phyloP scores from a whole-genome alignment of 1,139 yeast genomes.

The Lodderomyces metapsilosis region DNA sequence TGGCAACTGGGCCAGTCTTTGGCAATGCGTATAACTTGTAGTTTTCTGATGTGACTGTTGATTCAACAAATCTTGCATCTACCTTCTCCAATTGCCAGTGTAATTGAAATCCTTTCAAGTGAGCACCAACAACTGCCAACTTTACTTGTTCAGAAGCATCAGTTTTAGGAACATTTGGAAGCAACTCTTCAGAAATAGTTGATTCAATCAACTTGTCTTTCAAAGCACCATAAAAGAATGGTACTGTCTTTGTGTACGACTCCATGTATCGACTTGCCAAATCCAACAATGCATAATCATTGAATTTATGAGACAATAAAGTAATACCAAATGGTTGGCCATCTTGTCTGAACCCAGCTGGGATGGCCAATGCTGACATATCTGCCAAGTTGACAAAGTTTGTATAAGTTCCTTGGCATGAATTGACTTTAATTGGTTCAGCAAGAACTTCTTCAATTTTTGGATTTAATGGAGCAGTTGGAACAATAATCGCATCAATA shows the following conservation, averaged over 20 bases:
- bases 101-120: conserved; percentile 79
- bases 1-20: conserved; percentile 72
- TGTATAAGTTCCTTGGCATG: conserved; percentile 94
- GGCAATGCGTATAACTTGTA: conserved; percentile 85
- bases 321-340: conserved; percentile 92
- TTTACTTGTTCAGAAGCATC: conserved; percentile 33
- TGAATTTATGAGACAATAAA: conserved; percentile 72
- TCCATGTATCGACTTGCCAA: conserved; percentile 71
- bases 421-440: conserved; percentile 83
- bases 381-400: conserved; percentile 95
- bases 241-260: conserved; percentile 23
- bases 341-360: conserved; percentile 81
- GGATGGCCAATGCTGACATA: conserved; percentile 86
- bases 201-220: conserved; percentile 32
- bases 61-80: conserved; percentile 66
- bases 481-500: conserved; percentile 78
- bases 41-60: conserved; percentile 68
- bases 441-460: conserved; percentile 64
- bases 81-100: conserved; percentile 93
- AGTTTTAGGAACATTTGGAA: conserved; percentile 37
- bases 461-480: conserved; percentile 93
- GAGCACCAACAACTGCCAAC: conserved; percentile 96
- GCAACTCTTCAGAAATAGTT: conserved; percentile 31
- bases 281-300: conserved; percentile 85
- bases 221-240: conserved; percentile 39